Base-by-base conservation (phyloP, 768 basidiomycete species). In the Rhodotorula paludigena region DNA sequence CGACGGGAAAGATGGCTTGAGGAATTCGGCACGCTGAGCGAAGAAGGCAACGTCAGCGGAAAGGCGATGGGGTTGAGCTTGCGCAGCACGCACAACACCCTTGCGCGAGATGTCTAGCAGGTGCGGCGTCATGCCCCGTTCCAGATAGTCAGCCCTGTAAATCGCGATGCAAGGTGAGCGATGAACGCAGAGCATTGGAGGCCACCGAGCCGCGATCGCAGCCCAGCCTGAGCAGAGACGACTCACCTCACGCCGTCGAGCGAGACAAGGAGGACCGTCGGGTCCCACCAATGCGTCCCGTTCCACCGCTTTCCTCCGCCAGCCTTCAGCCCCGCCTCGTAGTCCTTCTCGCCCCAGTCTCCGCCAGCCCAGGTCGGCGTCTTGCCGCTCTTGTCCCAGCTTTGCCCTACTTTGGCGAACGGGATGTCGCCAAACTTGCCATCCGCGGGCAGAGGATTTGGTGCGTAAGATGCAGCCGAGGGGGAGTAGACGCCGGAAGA, bases 1-100 rank as follows among this genome's bases (percentile, higher is more conserved):
- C 2, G 90, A 89, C 10, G 92, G 92, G 72, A 93, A 93, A 12
- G 91, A 77, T n/a, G 92, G 89, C 55, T 82, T 81, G 86, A 94
- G 86, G 9, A 84, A 89, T 77, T 93, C 90, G 5, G 92, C 91
- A 41, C 89, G 83, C 71, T 71, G 39, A 20, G 35, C 4, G 35
- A 23, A n/a, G n/a, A 47, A 44, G 30, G 2, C 30, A 20, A 8
- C 15, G 38, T 49, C 25, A 49, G 41, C 9, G 15, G 7, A 11
- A 18, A 32, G 20, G 21, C 9, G 9, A 3, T 7, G 15, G 0
- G 12, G 5, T 30, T 1, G 8, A 59, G 4, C 35, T 2, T 18
- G 25, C 8, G 44, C 8, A 21, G 35, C 11, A 41, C 66, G 32
- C 36, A 68, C 66, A n/a, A 93, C 74, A 2, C 92, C 92, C 75